These are phyloP conservation scores for Gastroboletus turbinatus DNA, from an alignment of 1,284 basidiomycete genomes.

Conservation along the genomic window DNA sequence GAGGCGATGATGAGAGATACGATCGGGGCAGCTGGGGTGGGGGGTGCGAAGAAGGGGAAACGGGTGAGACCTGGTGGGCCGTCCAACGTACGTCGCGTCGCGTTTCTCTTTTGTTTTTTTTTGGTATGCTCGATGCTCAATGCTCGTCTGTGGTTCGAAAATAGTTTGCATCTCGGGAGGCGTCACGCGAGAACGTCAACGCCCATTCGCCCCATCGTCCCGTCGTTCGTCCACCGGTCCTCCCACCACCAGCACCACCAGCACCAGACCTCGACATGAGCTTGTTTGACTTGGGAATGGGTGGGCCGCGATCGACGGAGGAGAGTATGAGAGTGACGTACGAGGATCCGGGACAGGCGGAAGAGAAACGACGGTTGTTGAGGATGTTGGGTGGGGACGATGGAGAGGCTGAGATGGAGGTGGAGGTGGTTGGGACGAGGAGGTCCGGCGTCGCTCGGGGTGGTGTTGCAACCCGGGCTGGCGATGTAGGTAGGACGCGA, in stretches of 20 bases:
- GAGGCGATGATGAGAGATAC: background rate
- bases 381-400: slow-evolving; percentile 31
- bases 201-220: slow-evolving; percentile 19
- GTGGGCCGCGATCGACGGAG: slow-evolving; percentile 28
- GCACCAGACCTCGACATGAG: slow-evolving; percentile 31
- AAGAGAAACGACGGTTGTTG: slow-evolving; percentile 53
- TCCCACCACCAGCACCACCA: background rate
- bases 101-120: background rate
- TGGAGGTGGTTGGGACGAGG: background rate
- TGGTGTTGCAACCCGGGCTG: background rate
- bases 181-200: slow-evolving; percentile 33
- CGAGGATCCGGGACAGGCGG: slow-evolving; percentile 62
- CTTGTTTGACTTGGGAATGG: slow-evolving; percentile 24
- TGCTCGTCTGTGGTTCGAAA: background rate
- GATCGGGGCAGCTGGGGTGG: slow-evolving; percentile 7
- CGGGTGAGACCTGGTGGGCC: slow-evolving; percentile 41
- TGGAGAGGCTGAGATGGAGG: background rate
- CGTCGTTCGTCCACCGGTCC: background rate
- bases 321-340: slow-evolving; percentile 59
- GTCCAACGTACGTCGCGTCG: slow-evolving; percentile 40
- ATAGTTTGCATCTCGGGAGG: slow-evolving; percentile 39
- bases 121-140: background rate
- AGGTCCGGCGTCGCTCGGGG: background rate
- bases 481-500: slow-evolving; percentile 3
- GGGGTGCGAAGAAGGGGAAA: slow-evolving; percentile 37